Evolutionary conservation across 2,329 filamentous ascomycete genomes (phyloP).

Genomic region (Ophiostoma piceae): DNA sequence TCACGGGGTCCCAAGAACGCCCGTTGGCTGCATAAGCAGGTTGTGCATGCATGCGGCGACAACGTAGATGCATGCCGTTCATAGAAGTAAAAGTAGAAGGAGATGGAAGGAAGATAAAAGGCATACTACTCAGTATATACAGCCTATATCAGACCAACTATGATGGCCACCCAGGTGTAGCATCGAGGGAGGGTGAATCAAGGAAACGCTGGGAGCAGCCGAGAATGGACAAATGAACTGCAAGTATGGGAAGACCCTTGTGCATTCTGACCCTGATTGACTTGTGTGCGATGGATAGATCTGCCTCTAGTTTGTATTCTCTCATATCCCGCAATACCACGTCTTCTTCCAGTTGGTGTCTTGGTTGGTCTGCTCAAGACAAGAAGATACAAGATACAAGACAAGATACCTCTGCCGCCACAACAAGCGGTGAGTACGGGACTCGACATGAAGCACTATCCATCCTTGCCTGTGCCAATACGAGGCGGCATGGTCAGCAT

Average conservation of each 20-base stretch:
- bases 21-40: neutral
- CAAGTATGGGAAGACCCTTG: neutral
- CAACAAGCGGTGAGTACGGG: neutral
- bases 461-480: neutral
- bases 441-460: neutral
- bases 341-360: neutral
- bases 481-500: neutral
- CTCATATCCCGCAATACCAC: neutral
- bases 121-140: neutral
- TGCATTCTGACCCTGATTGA: conserved; percentile 7
- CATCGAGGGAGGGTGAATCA: neutral
- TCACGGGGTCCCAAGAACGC: neutral
- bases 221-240: neutral
- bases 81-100: neutral
- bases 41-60: neutral
- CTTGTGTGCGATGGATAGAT: neutral
- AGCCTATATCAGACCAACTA: neutral
- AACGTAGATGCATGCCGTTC: neutral
- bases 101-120: neutral
- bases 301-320: neutral
- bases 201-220: conserved; percentile 4
- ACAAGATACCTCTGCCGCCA: neutral
- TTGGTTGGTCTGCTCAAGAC: neutral
- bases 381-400: neutral
- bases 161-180: neutral